Evolutionary conservation across 331 rosid genomes (phyloP), one percentile per base, ranked within the genome.

Genomic region (Ulmus americana): DNA sequence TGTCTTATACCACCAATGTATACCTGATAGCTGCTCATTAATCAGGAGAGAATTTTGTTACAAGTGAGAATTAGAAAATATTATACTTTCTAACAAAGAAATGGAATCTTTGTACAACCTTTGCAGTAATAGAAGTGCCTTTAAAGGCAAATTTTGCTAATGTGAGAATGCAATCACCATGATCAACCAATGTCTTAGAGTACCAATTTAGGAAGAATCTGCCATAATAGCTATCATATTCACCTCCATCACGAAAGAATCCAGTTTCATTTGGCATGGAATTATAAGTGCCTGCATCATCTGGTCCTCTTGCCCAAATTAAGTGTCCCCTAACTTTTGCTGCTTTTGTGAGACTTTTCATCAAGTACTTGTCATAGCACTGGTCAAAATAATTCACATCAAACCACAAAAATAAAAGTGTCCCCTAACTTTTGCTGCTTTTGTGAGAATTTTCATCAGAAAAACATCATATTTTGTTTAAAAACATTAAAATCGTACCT

Each of bases 1-100:
- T 55, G 95, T 94, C 84, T 84, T 94, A 95, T 94, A 94, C 90
- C 95, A 90, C 95, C 97, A 90, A 75, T 90, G 82, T 67, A 87
- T 82, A 70, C 95, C 86, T 54, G 95, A 77, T 71, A 90, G 78
- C 99, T 94, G 95, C 55, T 77, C 68, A 70, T 51, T 61, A 77
- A 79, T 76, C 65, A 70, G 71, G 72, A 71, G 63, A 75, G 44
- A 54, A 7, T 50, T 35, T 71, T 18, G 5, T 42, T 12, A 10
- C 8, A 5, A 28, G 50, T 47, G 18, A 39, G 22, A 61, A n/a
- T 43, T 2, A 18, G 8, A 63, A 8, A 2, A 16, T 13, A 61
- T 3, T 16, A 48, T 48, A 5, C 18, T 48, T 11, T 42, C 53
- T 16, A 44, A 9, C 0, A 14, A 8, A 39, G 6, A 39, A 40